These are phyloP conservation scores for Lactarius hengduanensis DNA, from an alignment of 768 basidiomycete species.

Conservation along the genomic window DNA sequence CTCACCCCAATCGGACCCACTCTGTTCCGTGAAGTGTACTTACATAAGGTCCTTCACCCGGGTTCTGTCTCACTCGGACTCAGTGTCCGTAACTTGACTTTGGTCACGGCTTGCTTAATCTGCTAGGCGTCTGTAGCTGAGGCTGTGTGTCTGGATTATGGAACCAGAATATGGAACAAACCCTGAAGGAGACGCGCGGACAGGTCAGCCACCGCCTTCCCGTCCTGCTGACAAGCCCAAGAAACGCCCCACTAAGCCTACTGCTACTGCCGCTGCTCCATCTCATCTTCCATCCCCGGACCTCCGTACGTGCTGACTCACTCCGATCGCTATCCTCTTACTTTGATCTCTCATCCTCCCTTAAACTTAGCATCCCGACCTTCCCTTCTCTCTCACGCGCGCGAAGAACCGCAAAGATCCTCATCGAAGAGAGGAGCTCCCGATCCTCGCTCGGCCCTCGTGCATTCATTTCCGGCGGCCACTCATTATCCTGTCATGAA, in stretches of 20 bases:
- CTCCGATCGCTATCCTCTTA: constrained; percentile 16
- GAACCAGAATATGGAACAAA: constrained; percentile 20
- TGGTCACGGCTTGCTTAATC: constrained; percentile 18
- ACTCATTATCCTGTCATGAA: constrained; percentile 63
- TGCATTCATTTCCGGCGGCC: constrained; percentile 51
- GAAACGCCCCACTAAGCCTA: constrained; percentile 25
- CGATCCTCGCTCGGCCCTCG: constrained; percentile 39
- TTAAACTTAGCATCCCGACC: constrained; percentile 25
- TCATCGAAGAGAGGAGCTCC: constrained; percentile 36
- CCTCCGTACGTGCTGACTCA: constrained; percentile 22
- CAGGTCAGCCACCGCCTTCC: constrained; percentile 16
- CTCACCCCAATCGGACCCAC: constrained; percentile 19
- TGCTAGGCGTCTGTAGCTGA: constrained; percentile 17
- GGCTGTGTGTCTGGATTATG: constrained; percentile 20
- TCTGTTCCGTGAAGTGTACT: constrained; percentile 17
- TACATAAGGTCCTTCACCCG: constrained; percentile 21
- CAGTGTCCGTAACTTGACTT: constrained; percentile 14
- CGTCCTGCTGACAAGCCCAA: constrained; percentile 27
- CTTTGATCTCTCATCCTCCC: constrained; percentile 13
- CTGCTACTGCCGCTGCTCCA: constrained; percentile 5
- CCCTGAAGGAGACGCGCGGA: constrained; percentile 19
- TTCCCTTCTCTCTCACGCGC: constrained; percentile 35
- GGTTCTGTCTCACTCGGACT: constrained; percentile 1
- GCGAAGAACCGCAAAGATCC: constrained; percentile 33
- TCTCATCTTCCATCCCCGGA: constrained; percentile 27